These are phyloP conservation scores for Noccaea bulbosa DNA, from an alignment of 345 rosid species.

Conservation along the genomic window DNA sequence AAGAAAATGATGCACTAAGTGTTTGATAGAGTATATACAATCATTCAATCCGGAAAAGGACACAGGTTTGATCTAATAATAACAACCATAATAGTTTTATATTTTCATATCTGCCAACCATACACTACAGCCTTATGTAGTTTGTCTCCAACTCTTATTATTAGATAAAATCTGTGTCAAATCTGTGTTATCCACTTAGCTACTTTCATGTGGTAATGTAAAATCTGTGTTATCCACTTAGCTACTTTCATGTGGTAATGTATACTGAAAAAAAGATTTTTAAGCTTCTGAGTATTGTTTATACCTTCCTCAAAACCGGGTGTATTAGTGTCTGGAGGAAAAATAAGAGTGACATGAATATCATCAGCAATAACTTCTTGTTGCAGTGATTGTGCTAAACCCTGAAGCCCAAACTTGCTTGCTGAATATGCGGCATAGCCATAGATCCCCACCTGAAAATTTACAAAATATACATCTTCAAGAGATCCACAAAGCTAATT, in stretches of 20 bases:
- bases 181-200: neutral
- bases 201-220: neutral
- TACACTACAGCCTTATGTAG: conserved; percentile 8
- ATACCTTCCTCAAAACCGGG: conserved; percentile 78
- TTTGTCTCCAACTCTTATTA: conserved; percentile 9
- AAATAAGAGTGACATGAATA: conserved; percentile 74
- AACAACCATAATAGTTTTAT: conserved; percentile 12
- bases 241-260: neutral
- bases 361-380: conserved; percentile 83
- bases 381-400: conserved; percentile 90
- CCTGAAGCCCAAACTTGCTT: conserved; percentile 80
- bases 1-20: neutral
- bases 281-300: neutral
- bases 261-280: neutral
- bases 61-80: neutral
- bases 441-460: conserved; percentile 73
- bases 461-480: conserved; percentile 12
- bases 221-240: neutral
- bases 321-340: conserved; percentile 90
- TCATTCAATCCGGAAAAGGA: neutral
- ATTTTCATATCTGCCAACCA: conserved; percentile 27
- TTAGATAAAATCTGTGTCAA: no score
- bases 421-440: conserved; percentile 93
- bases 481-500: neutral
- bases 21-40: conserved; percentile 9